A percentile compares a stretch with the other conserved stretches of the same genome.
Conservation (phyloP, 495 filamentous ascomycete genomes). For the Penicillium lividum region DNA sequence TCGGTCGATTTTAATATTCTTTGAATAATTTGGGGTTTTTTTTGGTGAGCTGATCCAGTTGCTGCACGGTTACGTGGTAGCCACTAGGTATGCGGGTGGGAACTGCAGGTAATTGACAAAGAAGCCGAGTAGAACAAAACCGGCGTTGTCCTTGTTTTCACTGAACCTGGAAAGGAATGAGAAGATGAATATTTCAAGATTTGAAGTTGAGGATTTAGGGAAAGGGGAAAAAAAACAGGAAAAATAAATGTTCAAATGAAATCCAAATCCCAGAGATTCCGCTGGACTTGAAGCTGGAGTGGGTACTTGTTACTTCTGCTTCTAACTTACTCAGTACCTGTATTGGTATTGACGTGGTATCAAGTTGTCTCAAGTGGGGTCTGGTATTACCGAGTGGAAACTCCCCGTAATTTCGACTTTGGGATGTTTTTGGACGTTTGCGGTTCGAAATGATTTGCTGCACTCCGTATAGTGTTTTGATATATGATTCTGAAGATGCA, state of each 20-base stretch:
- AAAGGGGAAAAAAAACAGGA: slow-evolving; percentile 23
- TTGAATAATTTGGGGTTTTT: background rate
- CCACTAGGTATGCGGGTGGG: slow-evolving; percentile 32
- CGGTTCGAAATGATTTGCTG: background rate
- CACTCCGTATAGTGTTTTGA: background rate
- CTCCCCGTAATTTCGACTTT: slow-evolving; percentile 3
- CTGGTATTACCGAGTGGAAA: slow-evolving; percentile 3
- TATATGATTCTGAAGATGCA: background rate
- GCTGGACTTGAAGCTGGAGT: slow-evolving; percentile 34
- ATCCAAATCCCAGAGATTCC: slow-evolving; percentile 25
- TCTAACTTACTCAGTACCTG: slow-evolving; percentile 6
- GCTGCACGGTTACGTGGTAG: slow-evolving; percentile 49
- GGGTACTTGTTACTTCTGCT: slow-evolving; percentile 27
- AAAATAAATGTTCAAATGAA: slow-evolving; percentile 29
- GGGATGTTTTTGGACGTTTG: background rate
- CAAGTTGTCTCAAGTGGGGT: background rate
- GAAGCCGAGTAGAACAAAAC: slow-evolving; percentile 22
- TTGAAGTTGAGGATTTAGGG: background rate
- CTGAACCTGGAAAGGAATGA: background rate
- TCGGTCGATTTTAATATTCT: background rate
- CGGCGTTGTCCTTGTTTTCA: slow-evolving; percentile 29
- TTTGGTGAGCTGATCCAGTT: slow-evolving; percentile 31
- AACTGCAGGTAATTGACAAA: slow-evolving; percentile 18
- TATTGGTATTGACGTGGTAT: slow-evolving; percentile 1
- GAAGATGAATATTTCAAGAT: background rate